These are phyloP conservation scores for Paspalum vaginatum DNA, from an alignment of 176 grass and related monocot genomes.

Conservation along the genomic window DNA sequence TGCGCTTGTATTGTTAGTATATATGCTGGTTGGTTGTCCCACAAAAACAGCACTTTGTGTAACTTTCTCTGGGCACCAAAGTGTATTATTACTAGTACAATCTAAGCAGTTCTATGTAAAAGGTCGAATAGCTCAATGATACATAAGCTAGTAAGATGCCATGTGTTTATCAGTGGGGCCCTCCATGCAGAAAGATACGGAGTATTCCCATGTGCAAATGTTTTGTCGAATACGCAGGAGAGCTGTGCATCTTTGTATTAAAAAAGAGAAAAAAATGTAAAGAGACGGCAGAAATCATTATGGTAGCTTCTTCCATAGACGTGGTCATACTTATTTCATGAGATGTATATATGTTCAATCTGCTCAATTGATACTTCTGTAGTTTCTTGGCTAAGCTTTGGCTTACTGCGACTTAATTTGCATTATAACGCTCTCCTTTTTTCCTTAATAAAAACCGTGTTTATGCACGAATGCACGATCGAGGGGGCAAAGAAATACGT, in stretches of 20 bases:
- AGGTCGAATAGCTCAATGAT: conserved; percentile 26
- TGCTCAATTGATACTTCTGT: no score
- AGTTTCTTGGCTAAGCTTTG: no score
- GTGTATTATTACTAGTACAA: conserved; percentile 39
- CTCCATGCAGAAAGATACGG: conserved; percentile 32
- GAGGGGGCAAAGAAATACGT: no score
- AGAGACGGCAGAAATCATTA: conserved; percentile 28
- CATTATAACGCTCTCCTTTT: no score
- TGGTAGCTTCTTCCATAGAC: neutral
- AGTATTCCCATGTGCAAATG: no score
- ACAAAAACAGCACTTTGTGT: conserved; percentile 36
- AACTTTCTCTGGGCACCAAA: conserved; percentile 34
- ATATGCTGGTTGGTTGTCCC: conserved; percentile 53
- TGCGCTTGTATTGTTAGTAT: conserved; percentile 42
- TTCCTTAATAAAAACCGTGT: no score
- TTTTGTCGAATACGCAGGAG: no score
- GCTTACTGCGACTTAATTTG: no score
- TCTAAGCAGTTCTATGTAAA: conserved; percentile 34
- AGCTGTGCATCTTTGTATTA: no score
- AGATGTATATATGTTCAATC: no score
- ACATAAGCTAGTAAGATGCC: conserved; percentile 34
- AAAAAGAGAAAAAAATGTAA: conserved; percentile 43
- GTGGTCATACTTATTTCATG: conserved; percentile 20
- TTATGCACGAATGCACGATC: no score
- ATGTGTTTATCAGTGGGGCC: conserved; percentile 26